Base-by-base conservation (phyloP, 1,284 basidiomycete genomes). In the Papiliotrema flavescens region DNA sequence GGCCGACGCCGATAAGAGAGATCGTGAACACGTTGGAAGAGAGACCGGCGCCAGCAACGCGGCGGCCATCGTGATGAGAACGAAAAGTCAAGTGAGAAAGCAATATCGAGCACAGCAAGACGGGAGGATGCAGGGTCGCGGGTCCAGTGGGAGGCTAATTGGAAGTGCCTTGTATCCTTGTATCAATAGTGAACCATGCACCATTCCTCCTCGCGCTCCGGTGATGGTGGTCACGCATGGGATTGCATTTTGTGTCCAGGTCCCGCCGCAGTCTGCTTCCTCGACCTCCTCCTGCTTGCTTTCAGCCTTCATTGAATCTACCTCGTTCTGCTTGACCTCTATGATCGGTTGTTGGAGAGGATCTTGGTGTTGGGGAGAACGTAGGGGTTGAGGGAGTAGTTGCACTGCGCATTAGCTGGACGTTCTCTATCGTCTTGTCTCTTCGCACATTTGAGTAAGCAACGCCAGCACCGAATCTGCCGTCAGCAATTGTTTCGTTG, bases 331-430 rank as follows among this genome's bases (percentile, higher is more conserved):
- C n/a, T 37, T 37, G 28, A 11, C 28, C 3, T 45, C 45, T 56
- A 57, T 51, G 46, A 60, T 47, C 56, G 55, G 28, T 51, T 67
- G 67, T 57, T 79, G 67, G 76, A 88, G 50, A 80, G 78, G 65
- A 96, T 83, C 64, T 90, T 86, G 56, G 89, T 90, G 62, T 93
- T 93, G 37, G 92, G 88, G 72, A 95, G 85, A 68, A 91, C 85
- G 59, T 93, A 88, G 19, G 92, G 90, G 80, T 95, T 95, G 83
- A 97, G 95, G 22, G 89, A 89, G 62, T 90, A 87, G 80, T 97
- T 92, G 79, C 93, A 97, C 83, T 97, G 59, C 44, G 43, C 17
- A 39, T 50, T 35, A 54, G 51, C 43, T 22, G 11, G 13, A 22
- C 19, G 20, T 24, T 26, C 15, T 43, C n/a, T n/a, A n/a, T n/a